These are phyloP conservation scores for Podospora australis DNA, from an alignment of 495 filamentous ascomycete genomes.

Conservation along the genomic window DNA sequence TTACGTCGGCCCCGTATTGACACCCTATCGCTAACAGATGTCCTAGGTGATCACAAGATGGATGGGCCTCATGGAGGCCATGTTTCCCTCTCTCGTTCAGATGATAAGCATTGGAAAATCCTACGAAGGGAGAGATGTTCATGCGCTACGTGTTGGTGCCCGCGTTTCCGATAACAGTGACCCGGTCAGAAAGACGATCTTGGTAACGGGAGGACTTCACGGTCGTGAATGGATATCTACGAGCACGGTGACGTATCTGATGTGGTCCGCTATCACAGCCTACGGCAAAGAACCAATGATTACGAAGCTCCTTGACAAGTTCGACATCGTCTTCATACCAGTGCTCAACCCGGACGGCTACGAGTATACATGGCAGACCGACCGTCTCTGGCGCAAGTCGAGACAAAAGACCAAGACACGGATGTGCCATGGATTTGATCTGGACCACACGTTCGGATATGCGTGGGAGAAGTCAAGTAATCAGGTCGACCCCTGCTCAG, in stretches of 20 bases:
- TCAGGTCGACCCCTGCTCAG: conserved; percentile 79
- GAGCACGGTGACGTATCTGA: conserved; percentile 83
- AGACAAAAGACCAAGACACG: conserved; percentile 74
- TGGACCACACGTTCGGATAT: conserved; percentile 80
- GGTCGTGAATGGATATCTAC: conserved; percentile 95
- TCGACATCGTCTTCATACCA: conserved; percentile 82
- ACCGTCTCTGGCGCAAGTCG: conserved; percentile 94
- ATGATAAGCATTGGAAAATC: conserved; percentile 71
- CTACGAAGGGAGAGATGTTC: conserved; percentile 81
- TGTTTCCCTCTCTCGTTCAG: conserved; percentile 75
- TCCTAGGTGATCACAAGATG: conserved; percentile 51
- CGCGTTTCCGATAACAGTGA: conserved; percentile 36
- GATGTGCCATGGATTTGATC: conserved; percentile 81
- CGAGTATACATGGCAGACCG: conserved; percentile 83
- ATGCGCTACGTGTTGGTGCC: conserved; percentile 72
- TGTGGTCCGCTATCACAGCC: conserved; percentile 79
- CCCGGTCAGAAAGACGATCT: conserved; percentile 59
- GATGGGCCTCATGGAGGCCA: conserved; percentile 82
- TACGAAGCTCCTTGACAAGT: conserved; percentile 68
- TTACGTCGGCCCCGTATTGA: background rate
- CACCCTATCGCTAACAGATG: background rate
- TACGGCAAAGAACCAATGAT: conserved; percentile 63
- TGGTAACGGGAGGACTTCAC: conserved; percentile 80
- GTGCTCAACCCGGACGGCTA: conserved; percentile 93
- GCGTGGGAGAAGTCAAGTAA: conserved; percentile 68